Base-by-base conservation (phyloP, 2,329 filamentous ascomycete species). In the Sarocladium oryzae region DNA sequence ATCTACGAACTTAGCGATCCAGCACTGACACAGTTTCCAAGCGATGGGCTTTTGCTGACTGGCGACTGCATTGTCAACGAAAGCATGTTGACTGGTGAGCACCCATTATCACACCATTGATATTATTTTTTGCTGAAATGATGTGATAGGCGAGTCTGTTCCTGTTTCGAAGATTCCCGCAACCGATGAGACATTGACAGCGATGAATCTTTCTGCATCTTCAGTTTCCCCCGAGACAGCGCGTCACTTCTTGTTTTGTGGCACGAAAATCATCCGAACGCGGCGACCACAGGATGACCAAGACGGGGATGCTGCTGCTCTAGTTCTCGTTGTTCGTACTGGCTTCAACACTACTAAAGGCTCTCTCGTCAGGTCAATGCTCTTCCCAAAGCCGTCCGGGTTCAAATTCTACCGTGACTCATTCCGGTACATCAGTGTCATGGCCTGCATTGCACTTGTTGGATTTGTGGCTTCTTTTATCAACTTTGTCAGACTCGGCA, bases 321-420 rank as follows among this genome's bases (percentile, higher is more conserved):
- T 99, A 32, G 93, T 92, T 11, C 85, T 99, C 69, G 90, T 96
- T 15, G 85, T 96, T 24, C 82, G 93, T 55, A 99, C 91, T 2
- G 93, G 93, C 2, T 99, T 99, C 70, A 95, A 95, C 65, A 99
- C 93, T 0, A 99, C 93, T 2, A 99, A 99, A 66, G 93, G 93
- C 21, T 89, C 93, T 9, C 74, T 99, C 16, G 90, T 99, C 53
- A 86, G 93, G 21, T 97, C 93, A 1, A 99, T 99, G 92, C 79
- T 99, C 33, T 99, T 99, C 64, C 95, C 93, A 0, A 99, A 99
- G 63, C 93, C 93, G 1, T 96, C 92, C 1, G 92, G 92, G 0
- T 99, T 99, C 79, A 97, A 95, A 62, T 99, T 99, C 65, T 99
- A 99, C 66, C 83, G 89, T 37, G 93, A 99, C 66, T 96, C 92